Conservation (phyloP, 345 rosid species). For the Arabidopsis suecica region DNA sequence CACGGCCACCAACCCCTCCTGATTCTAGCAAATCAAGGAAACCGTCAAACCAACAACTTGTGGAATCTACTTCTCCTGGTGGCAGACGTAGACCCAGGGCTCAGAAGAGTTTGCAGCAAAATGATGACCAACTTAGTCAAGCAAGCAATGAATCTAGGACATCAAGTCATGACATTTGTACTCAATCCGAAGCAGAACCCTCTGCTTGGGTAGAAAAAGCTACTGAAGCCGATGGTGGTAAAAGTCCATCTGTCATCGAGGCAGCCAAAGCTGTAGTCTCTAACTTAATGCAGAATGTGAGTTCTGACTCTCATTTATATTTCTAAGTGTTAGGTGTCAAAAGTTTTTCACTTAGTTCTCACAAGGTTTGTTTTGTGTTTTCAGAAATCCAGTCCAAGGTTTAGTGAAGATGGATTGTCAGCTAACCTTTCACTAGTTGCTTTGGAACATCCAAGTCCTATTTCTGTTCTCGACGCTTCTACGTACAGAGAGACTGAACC, state of each 20-base stretch:
- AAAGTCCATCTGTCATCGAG: slow-evolving; percentile 51
- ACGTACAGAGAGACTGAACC: slow-evolving; percentile 62
- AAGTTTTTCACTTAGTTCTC: not conserved
- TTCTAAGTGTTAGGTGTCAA: slow-evolving; percentile 10
- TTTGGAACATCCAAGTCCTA: slow-evolving; percentile 83
- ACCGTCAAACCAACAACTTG: slow-evolving; percentile 49
- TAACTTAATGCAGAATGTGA: slow-evolving; percentile 56
- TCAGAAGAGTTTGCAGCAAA: slow-evolving; percentile 50
- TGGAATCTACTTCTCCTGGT: slow-evolving; percentile 65
- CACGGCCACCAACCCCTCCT: slow-evolving; percentile 89
- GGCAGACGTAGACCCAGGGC: slow-evolving; percentile 58
- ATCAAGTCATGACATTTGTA: slow-evolving; percentile 61
- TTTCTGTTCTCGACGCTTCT: slow-evolving; percentile 78
- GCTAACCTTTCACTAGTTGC: slow-evolving; percentile 54
- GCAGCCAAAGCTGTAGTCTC: slow-evolving; percentile 50
- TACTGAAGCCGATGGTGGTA: slow-evolving; percentile 47
- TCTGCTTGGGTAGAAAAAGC: slow-evolving; percentile 44
- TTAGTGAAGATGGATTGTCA: slow-evolving; percentile 55
- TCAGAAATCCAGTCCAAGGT: slow-evolving; percentile 58
- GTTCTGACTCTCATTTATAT: slow-evolving; percentile 38
- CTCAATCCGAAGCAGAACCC: slow-evolving; percentile 58
- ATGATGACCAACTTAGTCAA: slow-evolving; percentile 81
- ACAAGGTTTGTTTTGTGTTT: slow-evolving; percentile 25
- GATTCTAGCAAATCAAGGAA: slow-evolving; percentile 68
- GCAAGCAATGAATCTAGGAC: slow-evolving; percentile 71